Base-by-base conservation (phyloP, 306 rosid genomes). In the Alnus rubra region DNA sequence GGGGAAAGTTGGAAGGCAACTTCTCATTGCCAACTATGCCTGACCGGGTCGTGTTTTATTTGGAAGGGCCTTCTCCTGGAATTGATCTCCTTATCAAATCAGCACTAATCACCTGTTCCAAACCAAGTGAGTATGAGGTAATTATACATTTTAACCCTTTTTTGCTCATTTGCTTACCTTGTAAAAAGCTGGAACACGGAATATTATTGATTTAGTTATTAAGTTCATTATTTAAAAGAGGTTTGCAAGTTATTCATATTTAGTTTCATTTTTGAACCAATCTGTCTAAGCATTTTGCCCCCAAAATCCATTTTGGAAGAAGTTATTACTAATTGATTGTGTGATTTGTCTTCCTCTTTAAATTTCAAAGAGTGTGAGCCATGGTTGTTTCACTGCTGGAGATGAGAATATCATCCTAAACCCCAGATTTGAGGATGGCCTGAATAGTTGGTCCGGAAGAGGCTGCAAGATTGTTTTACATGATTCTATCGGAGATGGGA, bases 11-110 rank as follows among this genome's bases (percentile, higher is more conserved):
- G 80, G 98, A 93, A 82, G 99, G 97, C 67, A 83, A 86, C 23
- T 93, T 96, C 84, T 86, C 91, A 14, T 79, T 93, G 78, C 81
- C 94, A 35, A 80, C 87, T 39, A 52, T 80, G 72, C 96, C 99
- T 10, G 83, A 90, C 13, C 86, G 85, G 64, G 88, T 78, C 76
- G 73, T 88, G 55, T 90, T 96, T 78, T 96, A 91, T 88, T 78
- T 96, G 80, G 99, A 96, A 90, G 98, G 98, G 76, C 97, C 99
- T 79, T 87, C 94, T 80, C 84, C 92, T 70, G 96, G 94, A 83
- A 68, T 90, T 74, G 93, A 96, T 75, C 65, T 96, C 68, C 96
- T 91, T 64, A 84, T 93, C 55, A 81, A 72, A 83, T 88, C 96
- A 18, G 96, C 88, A 16, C 86, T 74, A 69, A 84, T 96, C 69